These are phyloP conservation scores for Protomyces arabidopsidicola DNA, from an alignment of 1,139 yeast genomes.

Conservation along the genomic window DNA sequence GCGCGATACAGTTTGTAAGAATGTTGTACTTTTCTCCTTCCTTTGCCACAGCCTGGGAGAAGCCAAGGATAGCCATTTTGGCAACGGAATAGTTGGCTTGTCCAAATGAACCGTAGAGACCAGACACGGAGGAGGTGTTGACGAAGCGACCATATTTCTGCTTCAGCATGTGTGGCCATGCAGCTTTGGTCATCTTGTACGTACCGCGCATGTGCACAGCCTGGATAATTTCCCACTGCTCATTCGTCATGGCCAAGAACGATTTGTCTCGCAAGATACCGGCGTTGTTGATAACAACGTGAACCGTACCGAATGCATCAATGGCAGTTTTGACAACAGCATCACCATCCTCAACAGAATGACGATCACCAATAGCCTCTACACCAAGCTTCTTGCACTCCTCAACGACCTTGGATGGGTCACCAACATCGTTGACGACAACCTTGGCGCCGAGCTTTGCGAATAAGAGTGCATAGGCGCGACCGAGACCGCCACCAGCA, in stretches of 20 bases:
- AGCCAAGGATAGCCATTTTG: constrained; percentile 79
- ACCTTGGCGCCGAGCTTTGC: constrained; percentile 94
- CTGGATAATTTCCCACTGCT: constrained; percentile 77
- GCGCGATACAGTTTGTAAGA: constrained; percentile 79
- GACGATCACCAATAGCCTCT: constrained; percentile 72
- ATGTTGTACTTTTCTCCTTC: constrained; percentile 83
- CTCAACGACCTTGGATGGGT: constrained; percentile 65
- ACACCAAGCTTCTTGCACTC: constrained; percentile 76
- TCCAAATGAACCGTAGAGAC: constrained; percentile 95
- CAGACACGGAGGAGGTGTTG: constrained; percentile 91
- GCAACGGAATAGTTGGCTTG: constrained; percentile 96
- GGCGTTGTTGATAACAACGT: constrained; percentile 84
- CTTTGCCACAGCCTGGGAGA: constrained; percentile 77
- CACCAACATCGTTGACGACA: constrained; percentile 81
- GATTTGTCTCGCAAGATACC: constrained; percentile 92
- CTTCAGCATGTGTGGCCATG: constrained; percentile 82
- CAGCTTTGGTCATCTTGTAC: constrained; percentile 75
- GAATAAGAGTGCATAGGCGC: constrained; percentile 76
- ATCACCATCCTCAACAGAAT: constrained; percentile 73
- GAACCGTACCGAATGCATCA: constrained; percentile 74
- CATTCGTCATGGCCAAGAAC: constrained; percentile 74
- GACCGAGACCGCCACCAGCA: constrained; percentile 93
- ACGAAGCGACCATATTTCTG: constrained; percentile 78
- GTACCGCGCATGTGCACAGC: constrained; percentile 83
- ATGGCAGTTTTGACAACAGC: constrained; percentile 75